These are phyloP conservation scores for Acmispon strigosus DNA, from an alignment of 306 rosid species.

Conservation along the genomic window DNA sequence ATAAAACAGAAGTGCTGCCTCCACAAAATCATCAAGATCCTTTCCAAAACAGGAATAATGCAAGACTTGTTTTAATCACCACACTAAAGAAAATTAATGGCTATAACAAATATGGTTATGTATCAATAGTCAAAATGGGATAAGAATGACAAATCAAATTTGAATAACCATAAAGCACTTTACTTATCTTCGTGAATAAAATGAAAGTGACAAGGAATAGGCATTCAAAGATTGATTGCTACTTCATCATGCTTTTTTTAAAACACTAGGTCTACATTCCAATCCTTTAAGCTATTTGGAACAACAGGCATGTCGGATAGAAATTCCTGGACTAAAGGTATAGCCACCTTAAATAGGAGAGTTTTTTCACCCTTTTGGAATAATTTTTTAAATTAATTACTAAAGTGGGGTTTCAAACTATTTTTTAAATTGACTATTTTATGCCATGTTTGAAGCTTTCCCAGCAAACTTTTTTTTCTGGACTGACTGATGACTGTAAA, in stretches of 20 bases:
- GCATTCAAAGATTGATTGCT: background rate
- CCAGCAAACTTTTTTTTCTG: background rate
- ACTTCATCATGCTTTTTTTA: background rate
- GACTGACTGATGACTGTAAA: background rate
- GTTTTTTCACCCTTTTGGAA: background rate
- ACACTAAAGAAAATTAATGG: background rate
- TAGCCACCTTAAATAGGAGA: background rate
- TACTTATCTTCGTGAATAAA: background rate
- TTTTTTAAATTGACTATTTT: background rate
- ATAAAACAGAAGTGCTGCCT: slow-evolving; percentile 87
- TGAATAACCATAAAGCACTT: background rate
- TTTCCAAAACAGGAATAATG: slow-evolving; percentile 21
- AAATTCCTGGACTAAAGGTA: slow-evolving; percentile 7
- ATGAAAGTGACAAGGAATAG: background rate
- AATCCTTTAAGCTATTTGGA: background rate
- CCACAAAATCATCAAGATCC: slow-evolving; percentile 93
- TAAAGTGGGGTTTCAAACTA: background rate
- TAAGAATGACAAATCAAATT: background rate
- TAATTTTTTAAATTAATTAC: background rate
- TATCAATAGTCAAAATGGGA: background rate
- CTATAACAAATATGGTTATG: background rate
- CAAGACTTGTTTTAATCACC: background rate
- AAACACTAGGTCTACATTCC: background rate
- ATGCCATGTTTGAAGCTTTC: background rate
- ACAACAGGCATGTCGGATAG: background rate